Evolutionary conservation across 805 yeast species (phyloP).

Genomic region (Pichia nakasei): DNA sequence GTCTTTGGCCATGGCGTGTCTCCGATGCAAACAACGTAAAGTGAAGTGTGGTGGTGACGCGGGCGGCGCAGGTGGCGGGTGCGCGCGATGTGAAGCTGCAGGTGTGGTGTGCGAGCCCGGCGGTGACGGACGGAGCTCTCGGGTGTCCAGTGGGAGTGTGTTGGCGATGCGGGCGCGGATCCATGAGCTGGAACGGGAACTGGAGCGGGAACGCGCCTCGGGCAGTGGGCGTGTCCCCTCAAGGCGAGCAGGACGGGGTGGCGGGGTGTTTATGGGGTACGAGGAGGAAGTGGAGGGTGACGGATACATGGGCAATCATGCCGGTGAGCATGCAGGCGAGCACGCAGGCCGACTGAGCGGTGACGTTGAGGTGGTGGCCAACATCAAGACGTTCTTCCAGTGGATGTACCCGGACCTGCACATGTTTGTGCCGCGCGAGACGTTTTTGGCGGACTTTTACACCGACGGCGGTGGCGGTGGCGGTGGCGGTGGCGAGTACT

Average conservation of each 20-base stretch:
- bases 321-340: too few species aligned
- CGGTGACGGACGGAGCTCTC: not conserved
- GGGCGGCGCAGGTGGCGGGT: not conserved
- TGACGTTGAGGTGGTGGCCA: conserved; percentile 16
- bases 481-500: conserved; percentile 30
- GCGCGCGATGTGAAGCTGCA: not conserved
- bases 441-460: conserved; percentile 51
- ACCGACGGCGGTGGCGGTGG: conserved; percentile 4
- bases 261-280: not conserved
- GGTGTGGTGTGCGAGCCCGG: not conserved
- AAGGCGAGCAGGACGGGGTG: too few species aligned
- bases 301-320: too few species aligned
- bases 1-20: not conserved
- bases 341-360: conserved; percentile 28
- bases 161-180: not conserved
- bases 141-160: not conserved
- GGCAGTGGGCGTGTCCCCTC: too few species aligned
- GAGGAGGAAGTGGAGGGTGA: not conserved
- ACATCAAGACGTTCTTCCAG: conserved; percentile 34
- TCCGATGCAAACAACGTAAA: not conserved
- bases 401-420: conserved; percentile 61
- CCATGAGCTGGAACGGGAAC: not conserved
- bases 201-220: too few species aligned
- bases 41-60: not conserved
- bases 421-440: conserved; percentile 55